A percentile compares a stretch with the other conserved stretches of the same genome.
Conservation (phyloP, 257 asterid species). For the Nicotiana paniculata region DNA sequence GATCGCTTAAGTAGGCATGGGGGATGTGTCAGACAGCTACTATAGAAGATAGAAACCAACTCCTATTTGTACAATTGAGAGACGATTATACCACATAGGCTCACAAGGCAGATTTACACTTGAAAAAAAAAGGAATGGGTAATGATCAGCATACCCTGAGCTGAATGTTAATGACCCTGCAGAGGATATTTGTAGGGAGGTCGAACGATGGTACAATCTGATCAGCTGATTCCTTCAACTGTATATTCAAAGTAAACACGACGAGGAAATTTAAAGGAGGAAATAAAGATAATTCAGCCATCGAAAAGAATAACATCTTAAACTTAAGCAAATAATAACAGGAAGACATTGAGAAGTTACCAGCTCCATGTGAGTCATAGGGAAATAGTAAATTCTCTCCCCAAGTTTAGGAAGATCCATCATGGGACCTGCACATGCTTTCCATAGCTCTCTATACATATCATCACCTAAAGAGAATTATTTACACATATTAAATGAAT, state of each 20-base stretch:
- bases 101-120: not conserved
- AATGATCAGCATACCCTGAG: conserved; percentile 40
- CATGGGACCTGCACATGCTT: conserved; percentile 8
- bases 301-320: too few relatives aligned
- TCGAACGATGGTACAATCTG: conserved; percentile 46
- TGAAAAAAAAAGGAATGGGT: not conserved
- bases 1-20: not conserved
- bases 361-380: not conserved
- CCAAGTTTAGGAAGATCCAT: not conserved
- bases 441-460: not conserved
- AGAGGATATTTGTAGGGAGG: conserved; percentile 59
- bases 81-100: not conserved
- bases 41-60: not conserved
- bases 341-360: not conserved
- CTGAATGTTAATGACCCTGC: conserved; percentile 41
- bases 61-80: not conserved
- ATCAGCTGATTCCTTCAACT: conserved; percentile 72
- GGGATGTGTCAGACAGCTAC: not conserved
- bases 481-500: too few relatives aligned
- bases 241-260: not conserved
- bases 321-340: not conserved
- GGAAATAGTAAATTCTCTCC: not conserved
- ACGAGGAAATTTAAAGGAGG: not conserved
- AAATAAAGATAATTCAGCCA: not conserved
- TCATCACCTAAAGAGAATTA: not conserved